Evolutionary conservation across 495 filamentous ascomycete genomes (phyloP).

Genomic region (Penicillium goetzii): DNA sequence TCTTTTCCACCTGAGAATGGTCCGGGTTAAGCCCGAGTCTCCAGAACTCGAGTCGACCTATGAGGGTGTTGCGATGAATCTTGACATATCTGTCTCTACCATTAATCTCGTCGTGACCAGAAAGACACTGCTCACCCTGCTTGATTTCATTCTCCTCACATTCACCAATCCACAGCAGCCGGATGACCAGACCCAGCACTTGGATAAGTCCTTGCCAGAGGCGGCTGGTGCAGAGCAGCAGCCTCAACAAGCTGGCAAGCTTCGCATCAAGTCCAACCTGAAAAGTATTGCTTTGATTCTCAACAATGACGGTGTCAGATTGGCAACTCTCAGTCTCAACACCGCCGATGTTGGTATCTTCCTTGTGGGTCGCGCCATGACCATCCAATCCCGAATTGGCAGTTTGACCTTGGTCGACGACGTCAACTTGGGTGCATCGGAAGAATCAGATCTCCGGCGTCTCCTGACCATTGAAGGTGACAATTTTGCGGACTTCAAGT

Average conservation of each 20-base stretch:
- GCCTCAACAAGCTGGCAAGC: slow-evolving; percentile 54
- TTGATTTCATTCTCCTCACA: slow-evolving; percentile 94
- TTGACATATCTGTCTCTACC: slow-evolving; percentile 89
- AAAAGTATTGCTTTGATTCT: slow-evolving; percentile 92
- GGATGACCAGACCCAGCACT: slow-evolving; percentile 34
- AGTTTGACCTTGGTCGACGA: slow-evolving; percentile 89
- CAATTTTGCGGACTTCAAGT: slow-evolving; percentile 96
- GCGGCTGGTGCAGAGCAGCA: slow-evolving; percentile 43
- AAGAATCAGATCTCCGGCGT: slow-evolving; percentile 79
- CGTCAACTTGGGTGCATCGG: slow-evolving; percentile 85
- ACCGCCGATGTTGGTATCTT: slow-evolving; percentile 91
- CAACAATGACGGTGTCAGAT: slow-evolving; percentile 96
- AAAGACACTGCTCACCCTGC: slow-evolving; percentile 88
- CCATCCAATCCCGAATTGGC: slow-evolving; percentile 82
- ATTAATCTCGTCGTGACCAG: slow-evolving; percentile 95
- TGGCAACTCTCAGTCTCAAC: slow-evolving; percentile 89
- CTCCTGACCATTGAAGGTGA: slow-evolving; percentile 93
- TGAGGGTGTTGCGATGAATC: slow-evolving; percentile 89
- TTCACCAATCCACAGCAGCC: slow-evolving; percentile 75
- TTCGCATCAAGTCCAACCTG: slow-evolving; percentile 86
- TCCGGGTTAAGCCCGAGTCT: slow-evolving; percentile 86
- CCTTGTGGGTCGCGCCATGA: slow-evolving; percentile 80
- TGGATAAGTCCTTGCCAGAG: slow-evolving; percentile 53
- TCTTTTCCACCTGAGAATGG: slow-evolving; percentile 84
- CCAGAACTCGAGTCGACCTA: slow-evolving; percentile 91